phyloP scores from a whole-genome alignment of 2,329 filamentous ascomycete species.

The Diplodia seriata region DNA sequence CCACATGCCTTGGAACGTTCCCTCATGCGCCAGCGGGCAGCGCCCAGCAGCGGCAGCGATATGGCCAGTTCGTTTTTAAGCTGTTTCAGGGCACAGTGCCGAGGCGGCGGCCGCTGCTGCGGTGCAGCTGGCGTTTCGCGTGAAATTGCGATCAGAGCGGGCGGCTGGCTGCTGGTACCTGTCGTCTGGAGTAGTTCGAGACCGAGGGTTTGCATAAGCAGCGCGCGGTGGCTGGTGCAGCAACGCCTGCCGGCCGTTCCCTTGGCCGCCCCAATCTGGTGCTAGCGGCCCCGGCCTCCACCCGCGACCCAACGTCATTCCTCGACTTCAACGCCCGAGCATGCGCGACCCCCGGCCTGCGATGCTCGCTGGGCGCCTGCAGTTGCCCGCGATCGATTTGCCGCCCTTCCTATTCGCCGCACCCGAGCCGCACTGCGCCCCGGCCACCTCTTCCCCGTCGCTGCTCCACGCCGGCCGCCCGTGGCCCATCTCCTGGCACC shows the following conservation, averaged over 20 bases:
- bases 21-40: not conserved
- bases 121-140: slow-evolving; percentile 22
- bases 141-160: slow-evolving; percentile 17
- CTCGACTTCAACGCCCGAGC: not conserved
- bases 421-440: slow-evolving; percentile 24
- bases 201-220: slow-evolving; percentile 17
- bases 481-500: not conserved
- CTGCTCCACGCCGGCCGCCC: too few relatives aligned
- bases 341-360: slow-evolving; percentile 2
- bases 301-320: slow-evolving; percentile 16
- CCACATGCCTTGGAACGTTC: not conserved
- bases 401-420: not conserved
- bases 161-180: not conserved
- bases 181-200: slow-evolving; percentile 19
- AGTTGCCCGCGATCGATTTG: slow-evolving; percentile 19
- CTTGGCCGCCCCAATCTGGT: not conserved
- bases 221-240: not conserved
- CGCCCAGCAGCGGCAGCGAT: not conserved
- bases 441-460: not conserved
- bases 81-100: slow-evolving; percentile 18
- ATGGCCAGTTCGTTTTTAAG: slow-evolving; percentile 6
- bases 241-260: not conserved
- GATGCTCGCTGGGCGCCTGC: not conserved
- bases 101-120: slow-evolving; percentile 4
- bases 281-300: slow-evolving; percentile 2